phyloP scores from a whole-genome alignment of 1,284 basidiomycete species.

The Microbotryum lychnidis-dioicae region DNA sequence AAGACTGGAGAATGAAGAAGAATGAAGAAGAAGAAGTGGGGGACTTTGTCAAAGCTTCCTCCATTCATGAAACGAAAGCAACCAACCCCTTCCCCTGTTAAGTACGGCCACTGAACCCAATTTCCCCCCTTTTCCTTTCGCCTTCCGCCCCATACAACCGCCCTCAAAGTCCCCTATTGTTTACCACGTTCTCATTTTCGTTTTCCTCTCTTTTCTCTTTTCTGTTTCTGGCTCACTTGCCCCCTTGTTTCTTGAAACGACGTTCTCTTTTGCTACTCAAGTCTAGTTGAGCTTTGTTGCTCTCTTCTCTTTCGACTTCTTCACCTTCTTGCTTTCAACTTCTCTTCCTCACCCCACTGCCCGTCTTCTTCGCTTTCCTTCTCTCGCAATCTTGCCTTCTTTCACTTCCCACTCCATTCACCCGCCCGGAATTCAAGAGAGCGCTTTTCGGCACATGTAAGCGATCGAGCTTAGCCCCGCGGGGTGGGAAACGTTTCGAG shows the following conservation, averaged over 20 bases:
- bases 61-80: too few relatives aligned
- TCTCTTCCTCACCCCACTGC: constrained; percentile 10
- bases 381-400: not conserved
- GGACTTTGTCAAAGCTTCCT: too few relatives aligned
- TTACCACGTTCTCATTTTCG: not conserved
- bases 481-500: too few relatives aligned
- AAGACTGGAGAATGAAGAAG: not conserved
- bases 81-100: too few relatives aligned
- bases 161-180: not conserved
- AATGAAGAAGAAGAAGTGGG: not conserved
- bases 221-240: not conserved
- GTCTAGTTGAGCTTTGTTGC: not conserved
- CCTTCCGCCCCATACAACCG: not conserved
- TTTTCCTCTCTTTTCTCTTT: not conserved
- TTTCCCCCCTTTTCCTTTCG: not conserved
- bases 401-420: too few relatives aligned
- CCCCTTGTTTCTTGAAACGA: not conserved
- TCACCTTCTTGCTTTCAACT: not conserved
- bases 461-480: too few relatives aligned
- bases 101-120: not conserved
- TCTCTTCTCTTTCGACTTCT: not conserved
- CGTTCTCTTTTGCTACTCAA: too few relatives aligned
- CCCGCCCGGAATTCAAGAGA: too few relatives aligned
- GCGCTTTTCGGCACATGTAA: too few relatives aligned
- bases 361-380: not conserved